phyloP scores from a whole-genome alignment of 2,329 filamentous ascomycete species.

The Fusarium torreyae region DNA sequence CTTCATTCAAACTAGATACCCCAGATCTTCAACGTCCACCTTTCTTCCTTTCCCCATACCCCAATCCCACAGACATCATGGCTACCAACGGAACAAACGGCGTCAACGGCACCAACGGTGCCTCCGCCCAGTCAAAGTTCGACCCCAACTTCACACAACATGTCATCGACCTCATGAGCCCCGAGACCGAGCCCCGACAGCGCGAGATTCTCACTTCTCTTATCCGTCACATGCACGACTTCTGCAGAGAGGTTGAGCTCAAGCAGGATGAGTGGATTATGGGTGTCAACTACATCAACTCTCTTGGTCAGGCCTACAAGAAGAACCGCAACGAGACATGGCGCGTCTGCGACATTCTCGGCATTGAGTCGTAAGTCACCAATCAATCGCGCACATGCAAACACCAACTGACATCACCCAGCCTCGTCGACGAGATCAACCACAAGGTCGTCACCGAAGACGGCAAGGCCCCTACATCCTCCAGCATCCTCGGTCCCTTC shows the following conservation, averaged over 20 bases:
- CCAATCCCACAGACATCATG: conserved; percentile 27
- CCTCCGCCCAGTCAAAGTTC: conserved; percentile 61
- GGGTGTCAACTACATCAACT: conserved; percentile 82
- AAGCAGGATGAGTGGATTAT: conserved; percentile 83
- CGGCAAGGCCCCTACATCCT: conserved; percentile 77
- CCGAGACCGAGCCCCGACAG: conserved; percentile 75
- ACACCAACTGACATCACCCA: conserved; percentile 8
- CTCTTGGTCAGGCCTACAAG: conserved; percentile 77
- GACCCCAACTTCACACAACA: conserved; percentile 84
- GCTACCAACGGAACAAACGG: conserved; percentile 23
- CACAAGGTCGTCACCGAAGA: conserved; percentile 75
- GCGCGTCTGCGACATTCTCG: conserved; percentile 80
- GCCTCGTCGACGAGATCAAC: conserved; percentile 66
- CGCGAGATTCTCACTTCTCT: conserved; percentile 74
- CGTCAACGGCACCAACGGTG: conserved; percentile 25
- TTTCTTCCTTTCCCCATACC: neutral
- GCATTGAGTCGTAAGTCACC: conserved; percentile 75
- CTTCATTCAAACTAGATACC: conserved; percentile 16
- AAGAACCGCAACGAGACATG: conserved; percentile 82
- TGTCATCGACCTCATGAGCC: conserved; percentile 81
- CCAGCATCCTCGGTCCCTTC: conserved; percentile 83
- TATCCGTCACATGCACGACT: conserved; percentile 83
- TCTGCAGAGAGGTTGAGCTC: conserved; percentile 82
- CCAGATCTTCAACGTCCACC: neutral
- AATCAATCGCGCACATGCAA: neutral